Evolutionary conservation across 2,329 filamentous ascomycete species (phyloP), one percentile per base, ranked within the genome.

Genomic region (Dothiorella sarmentorum): DNA sequence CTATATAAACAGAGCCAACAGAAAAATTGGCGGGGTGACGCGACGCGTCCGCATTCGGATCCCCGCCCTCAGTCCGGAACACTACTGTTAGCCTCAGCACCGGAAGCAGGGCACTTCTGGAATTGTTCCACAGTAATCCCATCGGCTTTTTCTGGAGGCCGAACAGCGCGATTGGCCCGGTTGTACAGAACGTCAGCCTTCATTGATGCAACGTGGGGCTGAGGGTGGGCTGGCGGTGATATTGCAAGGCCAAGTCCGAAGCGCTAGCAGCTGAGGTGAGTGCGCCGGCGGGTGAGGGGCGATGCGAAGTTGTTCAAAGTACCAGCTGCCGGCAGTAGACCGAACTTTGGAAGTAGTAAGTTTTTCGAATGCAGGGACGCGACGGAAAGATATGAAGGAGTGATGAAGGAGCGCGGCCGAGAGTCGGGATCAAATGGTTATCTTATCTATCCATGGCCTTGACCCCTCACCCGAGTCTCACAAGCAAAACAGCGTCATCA

Each of bases 1-100:
- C 49, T 53, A 53, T 53, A 53, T 53, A 53, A 40, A 53, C 37
- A 20, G n/a, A 10, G 33, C 17, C 22, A 20, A 40, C 24, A 53
- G 40, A 53, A 52, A 53, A 53, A 29, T 15, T 18, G n/a, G 4
- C n/a, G 49, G 49, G 49, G 31, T 18, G 49, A 53, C 49, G 49
- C 49, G 49, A 53, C 49, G 49, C 49, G 49, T 38, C 17, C 35
- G 49, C 22, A 40, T n/a, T 20, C 49, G 49, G 49, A 53, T 53
- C 49, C 49, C 49, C 49, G 49, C 49, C 49, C 35, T 38, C 33
- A 13, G 33, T 53, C 49, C 49, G 49, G 49, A 51, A 22, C 29
- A 24, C 29, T 18, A 20, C 17, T 22, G 27, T 18, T 27, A 40
- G 49, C 24, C 43, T 17, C 43, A 29, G 26, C 43, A 20, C n/a